Percentiles rank a stretch among this genome's conserved stretches.
Conservation (phyloP, 1,139 yeast genomes). For the Magnusiomyces suaveolens region DNA sequence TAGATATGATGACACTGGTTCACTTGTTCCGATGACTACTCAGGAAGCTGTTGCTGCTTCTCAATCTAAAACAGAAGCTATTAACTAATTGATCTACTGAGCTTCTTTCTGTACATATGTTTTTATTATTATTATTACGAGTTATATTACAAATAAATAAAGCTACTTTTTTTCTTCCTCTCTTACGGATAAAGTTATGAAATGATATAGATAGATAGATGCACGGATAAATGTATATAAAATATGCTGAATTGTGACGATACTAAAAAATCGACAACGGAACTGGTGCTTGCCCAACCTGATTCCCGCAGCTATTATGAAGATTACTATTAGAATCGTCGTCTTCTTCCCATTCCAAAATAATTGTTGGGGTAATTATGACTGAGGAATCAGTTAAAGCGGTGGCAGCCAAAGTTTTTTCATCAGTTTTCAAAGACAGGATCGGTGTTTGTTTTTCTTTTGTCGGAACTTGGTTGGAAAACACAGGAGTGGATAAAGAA, state of each 20-base stretch:
- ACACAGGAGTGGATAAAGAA: too few species aligned
- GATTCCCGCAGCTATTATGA: background rate
- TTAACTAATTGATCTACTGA: too few species aligned
- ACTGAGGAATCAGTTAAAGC: background rate
- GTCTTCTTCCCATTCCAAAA: conserved; percentile 28
- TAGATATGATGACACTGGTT: conserved; percentile 20
- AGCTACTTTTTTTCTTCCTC: too few species aligned
- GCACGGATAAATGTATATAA: too few species aligned
- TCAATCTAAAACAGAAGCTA: background rate
- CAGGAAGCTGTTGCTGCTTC: background rate
- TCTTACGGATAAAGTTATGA: too few species aligned
- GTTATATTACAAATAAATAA: too few species aligned
- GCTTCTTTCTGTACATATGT: too few species aligned
- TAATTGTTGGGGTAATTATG: conserved; percentile 22
- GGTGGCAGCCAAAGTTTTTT: background rate
- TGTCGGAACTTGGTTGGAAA: too few species aligned
- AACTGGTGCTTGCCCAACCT: background rate
- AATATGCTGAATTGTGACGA: too few species aligned
- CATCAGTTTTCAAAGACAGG: conserved; percentile 1
- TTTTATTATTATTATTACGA: too few species aligned
- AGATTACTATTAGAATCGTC: background rate
- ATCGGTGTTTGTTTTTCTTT: background rate
- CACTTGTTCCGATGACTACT: conserved; percentile 11
- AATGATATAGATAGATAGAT: too few species aligned
- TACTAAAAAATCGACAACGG: too few species aligned